Evolutionary conservation across 1,284 basidiomycete genomes (phyloP), one percentile per base, ranked within the genome.

Genomic region (Puccinia coronata): DNA sequence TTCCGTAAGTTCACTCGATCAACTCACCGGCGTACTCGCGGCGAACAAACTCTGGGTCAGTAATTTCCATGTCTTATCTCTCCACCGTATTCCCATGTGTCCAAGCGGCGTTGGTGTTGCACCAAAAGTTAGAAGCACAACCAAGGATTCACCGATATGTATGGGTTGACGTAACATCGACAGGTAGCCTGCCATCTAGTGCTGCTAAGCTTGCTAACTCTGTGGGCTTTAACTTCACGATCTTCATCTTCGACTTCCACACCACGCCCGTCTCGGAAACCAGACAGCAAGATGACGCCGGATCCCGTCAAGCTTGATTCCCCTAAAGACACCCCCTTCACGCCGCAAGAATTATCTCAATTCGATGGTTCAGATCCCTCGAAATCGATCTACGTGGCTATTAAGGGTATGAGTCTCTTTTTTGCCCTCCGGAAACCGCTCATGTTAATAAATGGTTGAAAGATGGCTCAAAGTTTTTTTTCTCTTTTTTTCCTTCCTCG

Each of bases 301-400:
- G 53, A 73, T 16, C 59, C 81, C 3, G 51, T 69, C 49, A 71
- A 76, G 53, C 55, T 59, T 41, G 77, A 92, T 84, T 91, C 92
- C 2, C 93, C 94, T 36, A 93, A 92, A 85, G 89, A 92, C 84
- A 91, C 93, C 85, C 91, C 92, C 0, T 92, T 90, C 87, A 93
- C 92, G 0, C 87, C 89, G 28, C 90, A 90, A 82, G 87, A 92
- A 84, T 88, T 96, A 82, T 90, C 88, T 79, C 84, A 88, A 84
- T 95, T 88, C 85, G 90, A 95, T 86, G 94, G 94, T 14, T 88
- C 88, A 0, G 89, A 91, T 82, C 84, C 88, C 0, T 84, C 85
- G 53, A 90, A 90, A 84, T 92, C 92, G 0, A 92, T 96, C 77
- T 94, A 93, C 83, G 92, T 96, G 51, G 91, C 92, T 65, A 94